These are phyloP conservation scores for Auricularia heimuer DNA, from an alignment of 768 basidiomycete species.

Conservation along the genomic window DNA sequence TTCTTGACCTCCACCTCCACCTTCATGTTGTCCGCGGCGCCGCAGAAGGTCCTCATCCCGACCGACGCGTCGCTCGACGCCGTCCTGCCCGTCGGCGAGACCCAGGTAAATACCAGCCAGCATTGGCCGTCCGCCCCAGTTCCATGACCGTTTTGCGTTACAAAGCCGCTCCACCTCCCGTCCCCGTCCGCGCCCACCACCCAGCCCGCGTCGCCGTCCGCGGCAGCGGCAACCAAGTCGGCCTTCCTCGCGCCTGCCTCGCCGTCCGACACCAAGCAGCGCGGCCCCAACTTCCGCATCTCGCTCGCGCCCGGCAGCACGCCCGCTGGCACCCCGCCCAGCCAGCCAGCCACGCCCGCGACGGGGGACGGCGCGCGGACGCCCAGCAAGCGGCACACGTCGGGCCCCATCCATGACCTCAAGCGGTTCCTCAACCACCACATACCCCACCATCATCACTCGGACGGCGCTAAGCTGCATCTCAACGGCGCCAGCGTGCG, in stretches of 20 bases:
- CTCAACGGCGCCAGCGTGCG: background rate
- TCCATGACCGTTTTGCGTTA: background rate
- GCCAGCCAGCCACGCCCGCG: constrained; percentile 2
- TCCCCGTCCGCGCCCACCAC: background rate
- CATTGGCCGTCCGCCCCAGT: background rate
- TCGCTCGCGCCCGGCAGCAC: background rate
- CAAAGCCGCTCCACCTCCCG: background rate
- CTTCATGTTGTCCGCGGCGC: background rate
- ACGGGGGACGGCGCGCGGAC: constrained; percentile 11
- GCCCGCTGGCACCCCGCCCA: background rate
- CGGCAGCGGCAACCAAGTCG: background rate
- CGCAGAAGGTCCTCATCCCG: background rate
- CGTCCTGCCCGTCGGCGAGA: background rate
- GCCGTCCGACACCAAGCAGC: background rate
- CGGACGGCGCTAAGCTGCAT: constrained; percentile 5
- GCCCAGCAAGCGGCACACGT: constrained; percentile 28
- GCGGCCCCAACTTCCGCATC: background rate
- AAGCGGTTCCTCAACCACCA: constrained; percentile 93
- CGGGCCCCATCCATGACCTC: constrained; percentile 81
- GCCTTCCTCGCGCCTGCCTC: background rate
- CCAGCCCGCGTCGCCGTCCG: background rate
- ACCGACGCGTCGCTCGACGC: background rate
- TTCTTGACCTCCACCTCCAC: background rate
- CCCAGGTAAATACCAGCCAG: background rate
- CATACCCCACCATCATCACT: constrained; percentile 48